Conservation (phyloP, 768 basidiomycete species). For the Mycena vitilis region DNA sequence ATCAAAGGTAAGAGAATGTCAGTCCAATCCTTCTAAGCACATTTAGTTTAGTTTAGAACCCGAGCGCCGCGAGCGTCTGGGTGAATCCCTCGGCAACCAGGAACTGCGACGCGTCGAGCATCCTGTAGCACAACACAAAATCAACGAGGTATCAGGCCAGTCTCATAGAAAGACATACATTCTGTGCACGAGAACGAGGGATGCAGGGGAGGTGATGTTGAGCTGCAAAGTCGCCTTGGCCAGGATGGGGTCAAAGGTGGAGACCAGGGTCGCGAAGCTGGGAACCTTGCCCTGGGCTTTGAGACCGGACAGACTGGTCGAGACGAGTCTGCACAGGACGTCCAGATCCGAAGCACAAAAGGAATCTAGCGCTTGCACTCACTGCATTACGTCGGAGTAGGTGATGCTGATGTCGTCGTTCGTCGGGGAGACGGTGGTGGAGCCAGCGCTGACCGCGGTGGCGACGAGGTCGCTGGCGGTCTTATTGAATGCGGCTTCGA, state of each 20-base stretch:
- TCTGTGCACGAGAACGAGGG: conserved; percentile 43
- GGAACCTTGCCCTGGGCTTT: conserved; percentile 40
- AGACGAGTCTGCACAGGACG: conserved; percentile 37
- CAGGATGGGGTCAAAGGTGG: conserved; percentile 46
- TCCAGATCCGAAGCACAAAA: not conserved
- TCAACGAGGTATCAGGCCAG: not conserved
- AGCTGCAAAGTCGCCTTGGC: conserved; percentile 41
- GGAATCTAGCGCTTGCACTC: conserved; percentile 15
- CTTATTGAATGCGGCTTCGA: conserved; percentile 43
- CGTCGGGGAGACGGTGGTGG: conserved; percentile 46
- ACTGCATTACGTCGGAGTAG: conserved; percentile 47
- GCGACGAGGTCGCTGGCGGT: conserved; percentile 38
- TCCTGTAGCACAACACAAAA: conserved; percentile 33
- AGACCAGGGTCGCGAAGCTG: conserved; percentile 40
- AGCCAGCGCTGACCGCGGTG: conserved; percentile 46
- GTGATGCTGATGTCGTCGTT: conserved; percentile 50
- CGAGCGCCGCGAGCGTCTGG: conserved; percentile 47
- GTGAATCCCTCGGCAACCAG: conserved; percentile 46
- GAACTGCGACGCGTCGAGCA: conserved; percentile 52
- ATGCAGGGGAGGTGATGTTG: conserved; percentile 46
- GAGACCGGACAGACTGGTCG: conserved; percentile 47
- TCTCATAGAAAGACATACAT: conserved; percentile 38
- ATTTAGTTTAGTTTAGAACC: conserved; percentile 39
- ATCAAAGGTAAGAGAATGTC: conserved; percentile 29
- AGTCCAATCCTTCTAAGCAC: not conserved